phyloP scores from a whole-genome alignment of 139 green algal species.

The Coelastrella sp. region DNA sequence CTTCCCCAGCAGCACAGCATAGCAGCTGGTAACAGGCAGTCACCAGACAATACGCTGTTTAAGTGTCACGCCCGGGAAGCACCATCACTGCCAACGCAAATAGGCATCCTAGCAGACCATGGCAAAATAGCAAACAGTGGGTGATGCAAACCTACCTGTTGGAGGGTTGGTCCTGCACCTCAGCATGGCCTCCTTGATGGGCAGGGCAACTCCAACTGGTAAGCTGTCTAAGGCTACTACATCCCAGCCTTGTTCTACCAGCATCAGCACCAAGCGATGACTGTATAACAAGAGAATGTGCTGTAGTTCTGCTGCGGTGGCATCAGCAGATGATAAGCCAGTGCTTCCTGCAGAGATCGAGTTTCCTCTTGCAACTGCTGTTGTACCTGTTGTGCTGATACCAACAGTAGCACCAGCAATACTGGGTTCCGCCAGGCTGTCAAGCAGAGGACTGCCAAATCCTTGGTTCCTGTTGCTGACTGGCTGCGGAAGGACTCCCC shows the following conservation, averaged over 20 bases:
- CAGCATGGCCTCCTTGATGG: slow-evolving; percentile 80
- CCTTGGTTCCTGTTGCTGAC: neutral
- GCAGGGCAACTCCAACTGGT: slow-evolving; percentile 80
- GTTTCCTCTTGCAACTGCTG: neutral
- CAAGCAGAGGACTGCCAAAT: neutral
- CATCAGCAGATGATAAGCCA: no score
- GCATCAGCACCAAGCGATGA: slow-evolving; percentile 52
- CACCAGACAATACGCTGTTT: no score
- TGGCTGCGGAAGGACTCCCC: neutral
- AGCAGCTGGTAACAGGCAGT: no score
- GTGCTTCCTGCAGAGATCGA: no score
- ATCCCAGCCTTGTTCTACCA: slow-evolving; percentile 68
- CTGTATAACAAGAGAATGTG: slow-evolving; percentile 36
- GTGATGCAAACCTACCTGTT: slow-evolving; percentile 59
- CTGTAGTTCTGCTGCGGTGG: slow-evolving; percentile 38
- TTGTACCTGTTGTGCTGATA: neutral
- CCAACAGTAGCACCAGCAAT: neutral
- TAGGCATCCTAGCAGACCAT: no score
- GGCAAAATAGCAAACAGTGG: no score
- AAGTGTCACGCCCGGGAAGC: no score
- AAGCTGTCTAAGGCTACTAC: slow-evolving; percentile 75
- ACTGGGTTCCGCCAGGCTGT: neutral
- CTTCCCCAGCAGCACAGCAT: no score
- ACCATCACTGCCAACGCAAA: no score
- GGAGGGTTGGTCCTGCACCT: slow-evolving; percentile 73